Evolutionary conservation across 257 asterid species (phyloP).

Genomic region (Solanum raphanifolium): DNA sequence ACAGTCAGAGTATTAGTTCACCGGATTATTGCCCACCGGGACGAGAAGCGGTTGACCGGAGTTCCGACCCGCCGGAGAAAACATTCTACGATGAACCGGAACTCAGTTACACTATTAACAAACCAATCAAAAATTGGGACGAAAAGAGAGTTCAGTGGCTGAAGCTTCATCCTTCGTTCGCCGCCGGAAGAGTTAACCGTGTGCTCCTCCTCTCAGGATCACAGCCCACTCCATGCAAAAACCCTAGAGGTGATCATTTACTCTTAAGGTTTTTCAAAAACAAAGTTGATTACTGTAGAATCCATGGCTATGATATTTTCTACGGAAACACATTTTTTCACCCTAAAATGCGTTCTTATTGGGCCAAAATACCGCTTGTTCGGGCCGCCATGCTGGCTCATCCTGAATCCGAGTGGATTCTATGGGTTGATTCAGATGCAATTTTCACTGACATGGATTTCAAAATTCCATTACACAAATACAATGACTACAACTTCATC

Average conservation of each 20-base stretch:
- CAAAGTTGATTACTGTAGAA: constrained; percentile 66
- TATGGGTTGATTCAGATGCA: constrained; percentile 82
- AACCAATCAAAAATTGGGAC: constrained; percentile 57
- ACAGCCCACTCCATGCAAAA: constrained; percentile 52
- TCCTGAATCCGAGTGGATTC: constrained; percentile 68
- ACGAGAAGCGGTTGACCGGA: constrained; percentile 1
- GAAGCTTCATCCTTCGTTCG: constrained; percentile 27
- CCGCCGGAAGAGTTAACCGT: constrained; percentile 4
- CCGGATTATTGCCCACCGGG: background rate
- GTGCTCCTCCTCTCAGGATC: constrained; percentile 68
- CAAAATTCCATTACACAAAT: constrained; percentile 51
- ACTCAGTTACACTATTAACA: constrained; percentile 37
- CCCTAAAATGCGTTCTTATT: constrained; percentile 44
- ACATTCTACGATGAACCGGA: constrained; percentile 66
- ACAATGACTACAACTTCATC: constrained; percentile 41
- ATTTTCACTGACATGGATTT: constrained; percentile 81
- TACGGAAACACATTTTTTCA: constrained; percentile 16
- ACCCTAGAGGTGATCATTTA: constrained; percentile 51
- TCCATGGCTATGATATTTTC: constrained; percentile 47
- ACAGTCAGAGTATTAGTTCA: background rate
- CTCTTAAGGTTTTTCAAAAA: constrained; percentile 58
- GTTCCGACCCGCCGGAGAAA: constrained; percentile 21
- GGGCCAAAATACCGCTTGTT: constrained; percentile 62
- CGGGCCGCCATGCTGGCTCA: constrained; percentile 78
- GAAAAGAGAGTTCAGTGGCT: constrained; percentile 54